Percentiles rank a stretch among this genome's conserved stretches.
Conservation (phyloP, 129 eudicot genomes). For the Pseudognaphalium luteoalbum region DNA sequence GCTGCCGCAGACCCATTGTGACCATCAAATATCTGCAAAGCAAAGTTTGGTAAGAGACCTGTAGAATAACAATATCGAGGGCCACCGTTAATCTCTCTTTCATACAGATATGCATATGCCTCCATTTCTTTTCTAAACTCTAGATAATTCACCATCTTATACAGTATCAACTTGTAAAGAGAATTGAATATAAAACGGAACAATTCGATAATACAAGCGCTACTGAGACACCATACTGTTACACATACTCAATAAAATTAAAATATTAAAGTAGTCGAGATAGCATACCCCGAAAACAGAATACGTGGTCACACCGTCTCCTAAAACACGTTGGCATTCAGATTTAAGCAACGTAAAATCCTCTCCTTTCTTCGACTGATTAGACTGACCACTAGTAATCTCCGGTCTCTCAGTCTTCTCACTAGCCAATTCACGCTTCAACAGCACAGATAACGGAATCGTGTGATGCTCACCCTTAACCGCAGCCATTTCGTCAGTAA, state of each 20-base stretch:
- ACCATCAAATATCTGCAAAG: constrained; percentile 90
- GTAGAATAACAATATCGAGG: background rate
- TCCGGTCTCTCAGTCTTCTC: constrained; percentile 88
- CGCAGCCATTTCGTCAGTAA: constrained; percentile 46
- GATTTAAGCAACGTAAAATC: constrained; percentile 76
- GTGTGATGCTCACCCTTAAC: constrained; percentile 76
- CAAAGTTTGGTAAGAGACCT: constrained; percentile 19
- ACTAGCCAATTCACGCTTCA: constrained; percentile 82
- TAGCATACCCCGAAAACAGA: constrained; percentile 80
- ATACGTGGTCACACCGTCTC: constrained; percentile 86
- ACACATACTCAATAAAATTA: background rate
- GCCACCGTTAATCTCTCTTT: background rate
- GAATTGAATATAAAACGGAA: no score
- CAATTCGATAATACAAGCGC: background rate
- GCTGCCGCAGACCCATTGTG: constrained; percentile 98
- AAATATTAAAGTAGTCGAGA: constrained; percentile 7
- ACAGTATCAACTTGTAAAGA: background rate
- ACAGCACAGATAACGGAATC: constrained; percentile 81
- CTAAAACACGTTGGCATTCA: constrained; percentile 71
- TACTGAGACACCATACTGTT: background rate
- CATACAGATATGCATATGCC: background rate
- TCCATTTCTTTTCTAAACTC: background rate
- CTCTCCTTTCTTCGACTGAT: constrained; percentile 94
- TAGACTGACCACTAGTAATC: constrained; percentile 62
- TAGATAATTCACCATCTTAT: constrained; percentile 5